Conservation (phyloP, 352 stramenopile genomes). For the Thraustotheca clavata region DNA sequence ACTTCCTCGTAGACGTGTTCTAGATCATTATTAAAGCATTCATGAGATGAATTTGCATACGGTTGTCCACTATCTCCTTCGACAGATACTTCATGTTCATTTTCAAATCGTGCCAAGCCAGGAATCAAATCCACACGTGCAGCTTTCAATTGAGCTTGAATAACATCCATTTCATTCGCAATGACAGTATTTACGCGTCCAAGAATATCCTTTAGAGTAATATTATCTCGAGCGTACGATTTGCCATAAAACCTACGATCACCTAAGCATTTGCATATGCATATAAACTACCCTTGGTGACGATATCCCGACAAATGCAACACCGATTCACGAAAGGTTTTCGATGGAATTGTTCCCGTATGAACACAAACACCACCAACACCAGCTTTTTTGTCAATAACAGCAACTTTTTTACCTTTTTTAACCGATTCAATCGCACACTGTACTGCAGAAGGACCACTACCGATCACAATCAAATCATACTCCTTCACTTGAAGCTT, state of each 20-base stretch:
- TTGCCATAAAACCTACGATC: slow-evolving; percentile 61
- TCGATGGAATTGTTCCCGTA: slow-evolving; percentile 75
- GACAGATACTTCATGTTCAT: slow-evolving; percentile 69
- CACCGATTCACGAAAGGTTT: slow-evolving; percentile 87
- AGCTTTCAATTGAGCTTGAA: slow-evolving; percentile 69
- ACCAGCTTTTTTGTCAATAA: slow-evolving; percentile 57
- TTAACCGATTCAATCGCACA: slow-evolving; percentile 84
- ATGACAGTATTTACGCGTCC: slow-evolving; percentile 74
- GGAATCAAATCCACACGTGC: slow-evolving; percentile 63
- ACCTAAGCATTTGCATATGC: neutral
- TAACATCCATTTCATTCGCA: slow-evolving; percentile 69
- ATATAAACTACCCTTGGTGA: slow-evolving; percentile 51
- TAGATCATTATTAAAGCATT: neutral
- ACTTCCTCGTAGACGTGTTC: slow-evolving; percentile 40
- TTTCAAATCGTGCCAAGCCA: slow-evolving; percentile 64
- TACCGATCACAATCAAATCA: slow-evolving; percentile 84
- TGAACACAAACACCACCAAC: slow-evolving; percentile 72
- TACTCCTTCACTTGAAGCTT: slow-evolving; percentile 29
- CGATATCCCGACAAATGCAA: slow-evolving; percentile 85
- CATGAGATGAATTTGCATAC: neutral
- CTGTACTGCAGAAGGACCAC: slow-evolving; percentile 72
- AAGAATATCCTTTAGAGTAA: slow-evolving; percentile 80
- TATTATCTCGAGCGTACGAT: slow-evolving; percentile 72
- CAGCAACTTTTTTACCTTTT: slow-evolving; percentile 60
- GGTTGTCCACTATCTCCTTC: slow-evolving; percentile 27